phyloP scores from a whole-genome alignment of 2,329 filamentous ascomycete species.

The Xylaria hypoxylon region DNA sequence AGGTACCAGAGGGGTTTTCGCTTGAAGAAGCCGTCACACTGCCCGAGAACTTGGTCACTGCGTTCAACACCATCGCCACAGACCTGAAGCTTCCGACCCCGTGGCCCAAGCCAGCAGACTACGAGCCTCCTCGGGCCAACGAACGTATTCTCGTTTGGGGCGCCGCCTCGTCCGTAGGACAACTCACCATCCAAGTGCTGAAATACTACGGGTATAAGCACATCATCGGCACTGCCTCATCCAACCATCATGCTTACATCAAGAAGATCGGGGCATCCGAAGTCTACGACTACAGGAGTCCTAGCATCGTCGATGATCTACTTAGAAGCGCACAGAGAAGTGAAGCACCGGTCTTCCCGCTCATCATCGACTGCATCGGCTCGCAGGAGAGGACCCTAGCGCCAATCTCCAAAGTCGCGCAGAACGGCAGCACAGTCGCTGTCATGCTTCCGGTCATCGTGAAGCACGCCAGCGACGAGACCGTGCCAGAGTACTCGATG shows the following conservation, averaged over 20 bases:
- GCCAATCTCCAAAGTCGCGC: conserved; percentile 63
- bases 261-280: conserved; percentile 57
- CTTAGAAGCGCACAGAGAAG: conserved; percentile 42
- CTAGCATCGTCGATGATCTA: conserved; percentile 52
- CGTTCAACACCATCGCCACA: conserved; percentile 64
- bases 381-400: conserved; percentile 59
- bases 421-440: conserved; percentile 63
- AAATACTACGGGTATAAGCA: conserved; percentile 64
- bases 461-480: conserved; percentile 60
- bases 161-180: conserved; percentile 64
- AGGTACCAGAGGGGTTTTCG: conserved; percentile 45
- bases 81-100: conserved; percentile 67
- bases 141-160: conserved; percentile 64
- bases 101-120: conserved; percentile 64
- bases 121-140: conserved; percentile 52
- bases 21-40: conserved; percentile 55
- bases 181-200: conserved; percentile 63
- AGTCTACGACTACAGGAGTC: conserved; percentile 61
- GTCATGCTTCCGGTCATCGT: conserved; percentile 71
- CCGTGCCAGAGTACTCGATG: conserved; percentile 66
- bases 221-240: conserved; percentile 61
- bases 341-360: conserved; percentile 52
- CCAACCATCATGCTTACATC: conserved; percentile 59
- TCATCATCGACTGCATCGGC: conserved; percentile 68
- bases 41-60: conserved; percentile 69